phyloP scores from a whole-genome alignment of 2,329 filamentous ascomycete genomes.

The Teratosphaeria destructans region DNA sequence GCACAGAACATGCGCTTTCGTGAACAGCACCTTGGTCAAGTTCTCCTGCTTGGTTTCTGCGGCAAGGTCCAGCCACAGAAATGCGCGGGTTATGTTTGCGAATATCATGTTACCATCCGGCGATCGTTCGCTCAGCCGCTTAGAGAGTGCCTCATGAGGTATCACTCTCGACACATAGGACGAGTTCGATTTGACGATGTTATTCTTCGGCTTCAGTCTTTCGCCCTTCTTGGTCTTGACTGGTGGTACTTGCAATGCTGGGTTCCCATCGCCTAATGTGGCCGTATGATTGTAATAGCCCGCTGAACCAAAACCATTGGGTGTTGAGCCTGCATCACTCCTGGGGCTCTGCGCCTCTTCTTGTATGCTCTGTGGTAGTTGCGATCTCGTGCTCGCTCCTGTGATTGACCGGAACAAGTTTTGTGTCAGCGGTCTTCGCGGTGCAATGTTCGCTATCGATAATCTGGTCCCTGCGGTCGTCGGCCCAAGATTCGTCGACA shows the following conservation, averaged over 20 bases:
- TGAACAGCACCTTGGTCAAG: conserved; percentile 91
- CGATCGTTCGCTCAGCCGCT: conserved; percentile 68
- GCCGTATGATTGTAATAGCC: conserved; percentile 33
- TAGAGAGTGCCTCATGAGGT: conserved; percentile 69
- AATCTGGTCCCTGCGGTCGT: conserved; percentile 76
- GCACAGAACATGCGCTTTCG: conserved; percentile 87
- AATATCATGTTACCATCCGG: conserved; percentile 78
- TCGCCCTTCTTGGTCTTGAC: conserved; percentile 58
- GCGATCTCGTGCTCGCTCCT: conserved; percentile 25
- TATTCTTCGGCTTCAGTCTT: conserved; percentile 90
- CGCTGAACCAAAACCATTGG: conserved; percentile 28
- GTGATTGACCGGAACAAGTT: conserved; percentile 33
- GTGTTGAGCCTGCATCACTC: conserved; percentile 37
- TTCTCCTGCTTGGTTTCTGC: conserved; percentile 74
- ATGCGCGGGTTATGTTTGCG: conserved; percentile 88
- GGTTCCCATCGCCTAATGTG: conserved; percentile 79
- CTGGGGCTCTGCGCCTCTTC: conserved; percentile 36
- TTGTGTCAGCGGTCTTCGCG: conserved; percentile 34
- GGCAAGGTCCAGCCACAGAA: conserved; percentile 90
- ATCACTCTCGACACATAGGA: conserved; percentile 97
- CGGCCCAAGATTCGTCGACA: conserved; percentile 75
- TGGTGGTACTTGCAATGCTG: conserved; percentile 57
- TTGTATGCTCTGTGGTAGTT: conserved; percentile 36
- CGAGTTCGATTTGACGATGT: conserved; percentile 96
- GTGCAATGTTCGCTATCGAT: conserved; percentile 63